phyloP scores from a whole-genome alignment of 2,329 filamentous ascomycete genomes.

The Trichoderma simmonsii region DNA sequence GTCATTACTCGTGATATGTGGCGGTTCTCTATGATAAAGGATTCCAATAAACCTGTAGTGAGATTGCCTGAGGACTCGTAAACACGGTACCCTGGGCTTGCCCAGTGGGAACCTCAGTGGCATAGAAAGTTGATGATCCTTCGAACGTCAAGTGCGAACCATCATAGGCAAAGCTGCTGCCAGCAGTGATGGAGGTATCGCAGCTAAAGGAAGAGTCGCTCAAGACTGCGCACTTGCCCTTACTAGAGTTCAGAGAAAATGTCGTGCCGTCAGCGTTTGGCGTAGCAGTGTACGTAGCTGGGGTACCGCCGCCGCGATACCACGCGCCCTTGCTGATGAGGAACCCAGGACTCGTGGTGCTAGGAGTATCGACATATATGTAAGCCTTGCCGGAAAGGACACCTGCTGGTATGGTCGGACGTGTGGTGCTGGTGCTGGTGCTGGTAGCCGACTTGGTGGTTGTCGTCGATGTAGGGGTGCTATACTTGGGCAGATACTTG shows the following conservation, averaged over 20 bases:
- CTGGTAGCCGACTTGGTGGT: neutral
- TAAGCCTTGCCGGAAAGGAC: neutral
- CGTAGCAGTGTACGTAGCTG: neutral
- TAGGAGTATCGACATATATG: neutral
- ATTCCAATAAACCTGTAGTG: neutral
- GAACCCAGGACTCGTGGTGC: neutral
- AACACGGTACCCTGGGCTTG: neutral
- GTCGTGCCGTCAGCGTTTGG: neutral
- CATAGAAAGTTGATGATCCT: neutral
- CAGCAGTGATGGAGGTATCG: neutral
- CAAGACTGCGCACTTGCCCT: constrained; percentile 2
- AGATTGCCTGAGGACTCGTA: neutral
- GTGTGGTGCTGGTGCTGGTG: neutral
- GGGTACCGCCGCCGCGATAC: constrained; percentile 6
- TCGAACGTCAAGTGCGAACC: neutral
- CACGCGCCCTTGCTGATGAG: neutral
- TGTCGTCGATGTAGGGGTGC: neutral
- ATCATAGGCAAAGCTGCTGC: neutral
- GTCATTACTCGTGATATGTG: neutral
- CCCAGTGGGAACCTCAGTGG: neutral
- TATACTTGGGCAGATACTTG: constrained; percentile 48
- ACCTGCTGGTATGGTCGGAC: neutral
- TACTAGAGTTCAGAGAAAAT: neutral
- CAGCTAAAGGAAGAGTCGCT: constrained; percentile 1
- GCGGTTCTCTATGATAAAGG: neutral